These are phyloP conservation scores for Xylaria flabelliformis DNA, from an alignment of 495 filamentous ascomycete genomes.

Conservation along the genomic window DNA sequence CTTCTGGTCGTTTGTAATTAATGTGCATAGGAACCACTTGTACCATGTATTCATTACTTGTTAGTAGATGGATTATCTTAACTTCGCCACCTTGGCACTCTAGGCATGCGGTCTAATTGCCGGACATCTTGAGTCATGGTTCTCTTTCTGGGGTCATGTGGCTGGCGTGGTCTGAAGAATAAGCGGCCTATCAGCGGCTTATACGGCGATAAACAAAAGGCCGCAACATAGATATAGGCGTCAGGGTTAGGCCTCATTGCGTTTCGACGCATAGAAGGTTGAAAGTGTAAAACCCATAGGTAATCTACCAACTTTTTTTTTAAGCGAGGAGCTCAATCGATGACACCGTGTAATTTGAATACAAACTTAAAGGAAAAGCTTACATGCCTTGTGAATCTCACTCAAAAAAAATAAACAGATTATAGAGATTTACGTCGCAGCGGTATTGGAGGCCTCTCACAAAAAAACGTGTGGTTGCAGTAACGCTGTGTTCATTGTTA, in stretches of 20 bases:
- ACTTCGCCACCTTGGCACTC: constrained; percentile 36
- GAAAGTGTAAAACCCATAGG: background rate
- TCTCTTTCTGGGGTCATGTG: constrained; percentile 19
- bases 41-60: constrained; percentile 4
- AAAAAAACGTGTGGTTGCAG: background rate
- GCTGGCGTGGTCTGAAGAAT: constrained; percentile 17
- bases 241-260: background rate
- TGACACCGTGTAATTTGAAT: background rate
- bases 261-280: background rate
- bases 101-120: constrained; percentile 19
- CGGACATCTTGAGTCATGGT: constrained; percentile 8
- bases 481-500: background rate
- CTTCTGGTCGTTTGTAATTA: constrained; percentile 17
- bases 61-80: constrained; percentile 28
- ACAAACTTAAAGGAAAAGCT: background rate
- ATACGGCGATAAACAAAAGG: constrained; percentile 16
- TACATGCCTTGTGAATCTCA: background rate
- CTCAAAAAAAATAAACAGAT: too few relatives aligned
- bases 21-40: constrained; percentile 11
- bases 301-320: too few relatives aligned
- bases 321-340: background rate
- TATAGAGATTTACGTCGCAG: background rate
- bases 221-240: constrained; percentile 3
- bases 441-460: background rate
- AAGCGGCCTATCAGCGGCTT: constrained; percentile 1